These are phyloP conservation scores for Rhizopogon roseolus DNA, from an alignment of 768 basidiomycete species.

Conservation along the genomic window DNA sequence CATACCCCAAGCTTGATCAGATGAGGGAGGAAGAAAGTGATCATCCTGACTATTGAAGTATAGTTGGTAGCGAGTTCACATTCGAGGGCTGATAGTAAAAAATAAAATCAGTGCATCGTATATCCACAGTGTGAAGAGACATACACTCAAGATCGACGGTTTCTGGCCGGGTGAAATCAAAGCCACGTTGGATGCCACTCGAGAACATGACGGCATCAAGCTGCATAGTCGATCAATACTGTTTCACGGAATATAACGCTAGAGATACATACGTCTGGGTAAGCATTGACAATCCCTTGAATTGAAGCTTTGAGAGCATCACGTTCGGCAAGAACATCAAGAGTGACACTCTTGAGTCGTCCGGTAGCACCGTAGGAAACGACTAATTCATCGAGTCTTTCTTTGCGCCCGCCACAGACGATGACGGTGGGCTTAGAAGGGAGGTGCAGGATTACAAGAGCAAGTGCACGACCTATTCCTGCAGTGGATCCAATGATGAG, in stretches of 20 bases:
- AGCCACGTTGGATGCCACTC: slow-evolving; percentile 49
- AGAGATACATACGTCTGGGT: slow-evolving; percentile 40
- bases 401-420: slow-evolving; percentile 46
- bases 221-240: slow-evolving; percentile 23
- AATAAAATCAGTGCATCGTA: background rate
- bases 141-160: slow-evolving; percentile 37
- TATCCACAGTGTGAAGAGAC: background rate
- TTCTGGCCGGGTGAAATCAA: slow-evolving; percentile 40
- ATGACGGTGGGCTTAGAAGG: slow-evolving; percentile 47
- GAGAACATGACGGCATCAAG: slow-evolving; percentile 51
- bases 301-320: slow-evolving; percentile 36
- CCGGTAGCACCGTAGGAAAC: slow-evolving; percentile 17
- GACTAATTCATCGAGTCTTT: slow-evolving; percentile 45
- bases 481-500: slow-evolving; percentile 53
- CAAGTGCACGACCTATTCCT: slow-evolving; percentile 56
- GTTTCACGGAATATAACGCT: background rate
- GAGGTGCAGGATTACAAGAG: slow-evolving; percentile 41
- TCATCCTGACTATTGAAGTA: slow-evolving; percentile 41
- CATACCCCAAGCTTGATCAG: slow-evolving; percentile 49
- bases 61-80: slow-evolving; percentile 54
- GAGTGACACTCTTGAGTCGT: slow-evolving; percentile 35
- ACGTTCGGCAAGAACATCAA: slow-evolving; percentile 40
- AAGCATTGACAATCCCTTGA: slow-evolving; percentile 33
- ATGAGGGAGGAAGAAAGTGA: slow-evolving; percentile 48
- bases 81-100: slow-evolving; percentile 6